Conservation (phyloP, 495 filamentous ascomycete genomes). For the Penicillium odoratum region DNA sequence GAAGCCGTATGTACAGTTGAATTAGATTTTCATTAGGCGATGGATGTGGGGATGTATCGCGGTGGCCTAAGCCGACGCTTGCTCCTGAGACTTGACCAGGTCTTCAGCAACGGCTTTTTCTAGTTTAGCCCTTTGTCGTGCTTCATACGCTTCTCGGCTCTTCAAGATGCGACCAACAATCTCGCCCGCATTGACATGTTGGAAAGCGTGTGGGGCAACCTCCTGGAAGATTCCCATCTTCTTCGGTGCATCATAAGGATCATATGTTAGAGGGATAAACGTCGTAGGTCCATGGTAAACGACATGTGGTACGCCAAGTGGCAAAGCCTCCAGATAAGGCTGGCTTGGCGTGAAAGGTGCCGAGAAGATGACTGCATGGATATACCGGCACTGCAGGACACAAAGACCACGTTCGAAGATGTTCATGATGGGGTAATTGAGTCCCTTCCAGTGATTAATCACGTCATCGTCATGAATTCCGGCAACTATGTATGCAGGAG, state of each 20-base stretch:
- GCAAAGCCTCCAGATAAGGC: constrained; percentile 71
- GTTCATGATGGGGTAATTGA: constrained; percentile 99
- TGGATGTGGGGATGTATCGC: not conserved
- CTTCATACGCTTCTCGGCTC: constrained; percentile 82
- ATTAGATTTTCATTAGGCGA: constrained; percentile 10
- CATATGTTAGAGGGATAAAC: constrained; percentile 83
- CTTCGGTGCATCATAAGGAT: constrained; percentile 80
- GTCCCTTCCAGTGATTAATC: constrained; percentile 92
- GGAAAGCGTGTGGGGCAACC: constrained; percentile 70
- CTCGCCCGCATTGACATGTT: constrained; percentile 85
- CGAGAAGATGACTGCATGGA: constrained; percentile 82
- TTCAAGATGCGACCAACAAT: constrained; percentile 90
- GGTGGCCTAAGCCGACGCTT: constrained; percentile 11
- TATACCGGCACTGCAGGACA: constrained; percentile 91
- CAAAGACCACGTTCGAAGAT: constrained; percentile 95
- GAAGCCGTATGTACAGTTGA: constrained; percentile 21
- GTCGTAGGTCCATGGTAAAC: constrained; percentile 96
- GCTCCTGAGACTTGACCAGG: constrained; percentile 41
- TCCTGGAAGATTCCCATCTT: constrained; percentile 76
- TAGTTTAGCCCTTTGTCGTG: constrained; percentile 82
- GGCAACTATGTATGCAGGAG: constrained; percentile 79
- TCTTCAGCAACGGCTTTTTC: constrained; percentile 75
- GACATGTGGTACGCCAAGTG: constrained; percentile 70
- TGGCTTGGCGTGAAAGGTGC: constrained; percentile 82
- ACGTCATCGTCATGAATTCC: constrained; percentile 93